These are phyloP conservation scores for Ustilago cynodontis DNA, from an alignment of 1,284 basidiomycete genomes.

Conservation along the genomic window DNA sequence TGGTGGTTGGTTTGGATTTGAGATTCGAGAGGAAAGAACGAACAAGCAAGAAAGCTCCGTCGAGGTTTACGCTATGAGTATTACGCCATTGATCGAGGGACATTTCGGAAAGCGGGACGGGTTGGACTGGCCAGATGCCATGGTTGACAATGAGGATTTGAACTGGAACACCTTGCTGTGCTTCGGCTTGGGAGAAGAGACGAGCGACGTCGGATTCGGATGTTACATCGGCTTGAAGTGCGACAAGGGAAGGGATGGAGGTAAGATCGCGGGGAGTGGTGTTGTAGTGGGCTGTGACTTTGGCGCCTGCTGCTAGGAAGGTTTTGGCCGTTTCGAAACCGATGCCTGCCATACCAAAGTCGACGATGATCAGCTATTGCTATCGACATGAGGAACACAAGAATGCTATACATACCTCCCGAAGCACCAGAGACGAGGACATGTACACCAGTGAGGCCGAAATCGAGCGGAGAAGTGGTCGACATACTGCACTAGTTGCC, in stretches of 20 bases:
- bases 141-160: slow-evolving; percentile 78
- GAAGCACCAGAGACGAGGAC: slow-evolving; percentile 48
- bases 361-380: neutral
- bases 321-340: slow-evolving; percentile 49
- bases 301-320: slow-evolving; percentile 72
- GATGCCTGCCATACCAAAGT: slow-evolving; percentile 24
- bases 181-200: slow-evolving; percentile 57
- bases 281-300: slow-evolving; percentile 81
- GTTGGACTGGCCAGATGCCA: slow-evolving; percentile 73
- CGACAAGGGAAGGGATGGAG: slow-evolving; percentile 70
- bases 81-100: slow-evolving; percentile 77
- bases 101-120: slow-evolving; percentile 76
- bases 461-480: slow-evolving; percentile 31
- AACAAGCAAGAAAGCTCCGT: slow-evolving; percentile 77
- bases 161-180: slow-evolving; percentile 66
- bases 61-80: slow-evolving; percentile 78
- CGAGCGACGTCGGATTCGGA: slow-evolving; percentile 75
- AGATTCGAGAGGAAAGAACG: slow-evolving; percentile 76
- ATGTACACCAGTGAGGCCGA: slow-evolving; percentile 38
- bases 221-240: slow-evolving; percentile 76
- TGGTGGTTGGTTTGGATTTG: slow-evolving; percentile 70
- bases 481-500: neutral
- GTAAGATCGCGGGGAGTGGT: slow-evolving; percentile 73
- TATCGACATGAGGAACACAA: neutral
- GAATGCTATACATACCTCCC: slow-evolving; percentile 30